Conservation (phyloP, 129 eudicot genomes). For the Pittosporum tobira region DNA sequence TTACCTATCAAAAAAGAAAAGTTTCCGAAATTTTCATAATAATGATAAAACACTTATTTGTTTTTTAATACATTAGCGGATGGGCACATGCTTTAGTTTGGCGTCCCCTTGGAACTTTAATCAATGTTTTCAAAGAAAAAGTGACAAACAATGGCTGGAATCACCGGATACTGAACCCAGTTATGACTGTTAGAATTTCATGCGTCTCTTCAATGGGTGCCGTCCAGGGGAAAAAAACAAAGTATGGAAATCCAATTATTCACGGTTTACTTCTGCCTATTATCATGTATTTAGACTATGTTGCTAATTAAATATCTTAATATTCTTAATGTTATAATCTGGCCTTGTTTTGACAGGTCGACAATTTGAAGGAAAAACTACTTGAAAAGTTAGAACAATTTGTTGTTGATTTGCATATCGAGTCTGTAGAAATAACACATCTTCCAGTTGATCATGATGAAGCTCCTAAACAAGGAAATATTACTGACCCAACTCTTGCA, state of each 20-base stretch:
- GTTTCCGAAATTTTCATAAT: no score
- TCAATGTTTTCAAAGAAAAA: no score
- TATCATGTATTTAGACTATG: neutral
- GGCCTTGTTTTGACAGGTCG: slow-evolving; percentile 50
- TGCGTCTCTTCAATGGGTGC: neutral
- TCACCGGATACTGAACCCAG: no score
- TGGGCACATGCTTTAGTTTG: no score
- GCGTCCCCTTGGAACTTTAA: no score
- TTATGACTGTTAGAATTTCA: no score
- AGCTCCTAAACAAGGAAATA: slow-evolving; percentile 33
- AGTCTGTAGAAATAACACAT: slow-evolving; percentile 32
- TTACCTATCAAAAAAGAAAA: no score
- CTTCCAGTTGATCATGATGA: slow-evolving; percentile 31
- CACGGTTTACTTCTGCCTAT: neutral
- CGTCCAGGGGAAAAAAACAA: neutral
- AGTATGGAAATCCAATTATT: neutral
- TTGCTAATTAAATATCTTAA: neutral
- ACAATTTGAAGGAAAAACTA: slow-evolving; percentile 64
- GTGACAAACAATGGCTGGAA: no score
- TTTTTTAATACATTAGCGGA: no score
- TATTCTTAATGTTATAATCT: slow-evolving; percentile 1
- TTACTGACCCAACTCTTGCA: slow-evolving; percentile 29
- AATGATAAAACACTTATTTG: no score
- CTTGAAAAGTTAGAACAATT: slow-evolving; percentile 88
- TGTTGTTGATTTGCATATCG: slow-evolving; percentile 68